These are phyloP conservation scores for Mycena indigotica DNA, from an alignment of 768 basidiomycete species.

Conservation along the genomic window DNA sequence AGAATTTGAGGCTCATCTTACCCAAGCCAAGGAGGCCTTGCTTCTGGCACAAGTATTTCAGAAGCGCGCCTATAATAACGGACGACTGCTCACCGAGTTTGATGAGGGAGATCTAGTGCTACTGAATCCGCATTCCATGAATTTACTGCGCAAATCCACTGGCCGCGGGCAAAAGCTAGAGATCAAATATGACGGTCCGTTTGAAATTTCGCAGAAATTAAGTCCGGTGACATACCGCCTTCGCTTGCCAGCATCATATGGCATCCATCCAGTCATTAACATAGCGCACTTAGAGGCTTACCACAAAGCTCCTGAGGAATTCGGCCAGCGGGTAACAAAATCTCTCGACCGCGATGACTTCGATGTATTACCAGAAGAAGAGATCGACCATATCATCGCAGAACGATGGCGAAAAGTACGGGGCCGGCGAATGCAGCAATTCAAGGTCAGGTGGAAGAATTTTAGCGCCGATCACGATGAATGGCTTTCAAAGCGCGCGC, in stretches of 20 bases:
- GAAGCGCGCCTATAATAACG: slow-evolving; percentile 16
- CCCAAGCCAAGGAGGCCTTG: slow-evolving; percentile 1
- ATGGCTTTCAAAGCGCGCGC: too few species aligned
- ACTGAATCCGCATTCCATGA: slow-evolving; percentile 22
- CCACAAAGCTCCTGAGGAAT: too few species aligned
- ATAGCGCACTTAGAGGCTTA: too few species aligned
- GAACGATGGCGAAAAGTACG: too few species aligned
- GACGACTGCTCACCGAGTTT: slow-evolving; percentile 7
- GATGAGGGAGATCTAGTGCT: slow-evolving; percentile 24
- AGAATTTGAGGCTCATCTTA: background rate
- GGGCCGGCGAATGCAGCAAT: too few species aligned
- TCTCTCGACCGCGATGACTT: too few species aligned
- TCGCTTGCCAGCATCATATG: slow-evolving; percentile 17
- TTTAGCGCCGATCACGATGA: too few species aligned
- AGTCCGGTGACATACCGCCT: slow-evolving; percentile 23
- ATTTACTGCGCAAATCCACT: slow-evolving; percentile 12
- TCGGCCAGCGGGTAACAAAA: too few species aligned
- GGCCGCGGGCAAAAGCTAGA: slow-evolving; percentile 24
- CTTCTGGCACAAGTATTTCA: slow-evolving; percentile 10
- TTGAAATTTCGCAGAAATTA: slow-evolving; percentile 22
- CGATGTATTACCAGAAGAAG: too few species aligned
- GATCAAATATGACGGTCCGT: slow-evolving; percentile 23
- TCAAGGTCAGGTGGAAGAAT: too few species aligned
- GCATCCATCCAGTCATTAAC: background rate
- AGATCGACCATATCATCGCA: too few species aligned